These are phyloP conservation scores for Mucor plumbeus DNA, from an alignment of 371 early-diverging fungal species.

Conservation along the genomic window DNA sequence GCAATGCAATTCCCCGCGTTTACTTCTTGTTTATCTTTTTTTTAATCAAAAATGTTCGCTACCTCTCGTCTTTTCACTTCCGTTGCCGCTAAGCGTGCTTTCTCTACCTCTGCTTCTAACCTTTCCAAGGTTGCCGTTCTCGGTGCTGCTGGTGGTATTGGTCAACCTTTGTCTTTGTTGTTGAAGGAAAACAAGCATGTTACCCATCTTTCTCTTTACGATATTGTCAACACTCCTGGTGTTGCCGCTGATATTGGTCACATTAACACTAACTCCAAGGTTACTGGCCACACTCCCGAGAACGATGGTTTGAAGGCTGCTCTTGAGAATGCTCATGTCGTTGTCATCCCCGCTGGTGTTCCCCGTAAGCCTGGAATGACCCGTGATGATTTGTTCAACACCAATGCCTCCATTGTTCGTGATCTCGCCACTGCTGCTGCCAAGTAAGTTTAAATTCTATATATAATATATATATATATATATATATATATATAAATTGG, in stretches of 20 bases:
- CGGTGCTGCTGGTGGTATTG: conserved; percentile 93
- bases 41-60: conserved; percentile 51
- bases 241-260: conserved; percentile 98
- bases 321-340: conserved; percentile 86
- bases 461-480: no score
- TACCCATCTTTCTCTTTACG: conserved; percentile 90
- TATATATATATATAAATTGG: not conserved
- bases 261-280: conserved; percentile 91
- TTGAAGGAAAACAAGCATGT: conserved; percentile 86
- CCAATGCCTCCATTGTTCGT: conserved; percentile 95
- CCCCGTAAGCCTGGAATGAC: conserved; percentile 99
- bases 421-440: conserved; percentile 75
- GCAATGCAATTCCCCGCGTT: conserved; percentile 25
- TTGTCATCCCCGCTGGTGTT: conserved; percentile 99
- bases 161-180: conserved; percentile 89
- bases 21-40: conserved; percentile 21
- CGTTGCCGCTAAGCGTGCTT: conserved; percentile 72
- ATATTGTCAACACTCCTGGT: conserved; percentile 96
- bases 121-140: conserved; percentile 83
- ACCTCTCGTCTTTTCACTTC: conserved; percentile 53
- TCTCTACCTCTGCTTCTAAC: conserved; percentile 65
- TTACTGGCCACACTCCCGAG: conserved; percentile 88
- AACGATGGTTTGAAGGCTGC: conserved; percentile 86
- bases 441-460: conserved; percentile 46
- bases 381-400: conserved; percentile 98